Percentiles rank a stretch among this genome's conserved stretches.
phyloP scores from a whole-genome alignment of 2,329 filamentous ascomycete genomes.

The Fusarium oxysporum region DNA sequence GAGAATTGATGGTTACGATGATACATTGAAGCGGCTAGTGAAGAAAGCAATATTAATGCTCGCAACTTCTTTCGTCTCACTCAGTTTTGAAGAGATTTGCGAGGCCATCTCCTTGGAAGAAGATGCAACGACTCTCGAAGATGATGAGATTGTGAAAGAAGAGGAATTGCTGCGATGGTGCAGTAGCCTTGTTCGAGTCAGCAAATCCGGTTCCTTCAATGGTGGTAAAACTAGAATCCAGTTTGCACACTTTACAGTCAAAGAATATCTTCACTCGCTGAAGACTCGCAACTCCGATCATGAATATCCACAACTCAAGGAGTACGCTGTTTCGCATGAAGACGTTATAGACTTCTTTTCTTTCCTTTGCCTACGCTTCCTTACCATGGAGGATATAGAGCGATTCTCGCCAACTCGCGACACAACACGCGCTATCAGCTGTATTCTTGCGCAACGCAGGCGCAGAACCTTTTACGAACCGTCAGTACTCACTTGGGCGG shows the following conservation, averaged over 20 bases:
- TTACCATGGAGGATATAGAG: not conserved
- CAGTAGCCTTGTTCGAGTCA: not conserved
- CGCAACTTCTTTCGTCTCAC: not conserved
- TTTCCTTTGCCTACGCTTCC: not conserved
- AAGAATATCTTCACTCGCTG: not conserved
- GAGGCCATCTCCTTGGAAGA: not conserved
- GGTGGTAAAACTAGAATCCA: not conserved
- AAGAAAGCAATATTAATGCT: not conserved
- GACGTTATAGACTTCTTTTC: not conserved
- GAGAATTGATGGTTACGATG: not conserved
- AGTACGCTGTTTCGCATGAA: not conserved
- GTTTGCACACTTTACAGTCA: not conserved
- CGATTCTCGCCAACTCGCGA: not conserved
- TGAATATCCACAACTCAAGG: not conserved
- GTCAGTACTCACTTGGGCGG: not conserved
- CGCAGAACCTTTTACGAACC: not conserved
- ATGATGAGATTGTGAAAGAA: not conserved
- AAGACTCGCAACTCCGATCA: not conserved
- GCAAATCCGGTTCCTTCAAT: rapidly evolving
- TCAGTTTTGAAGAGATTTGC: not conserved
- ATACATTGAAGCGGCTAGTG: not conserved
- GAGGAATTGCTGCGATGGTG: not conserved
- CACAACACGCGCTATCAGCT: not conserved
- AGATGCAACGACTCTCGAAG: not conserved
- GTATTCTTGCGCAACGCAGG: not conserved